Evolutionary conservation across 805 yeast species (phyloP).

Genomic region (Teunomyces aglyptinius): DNA sequence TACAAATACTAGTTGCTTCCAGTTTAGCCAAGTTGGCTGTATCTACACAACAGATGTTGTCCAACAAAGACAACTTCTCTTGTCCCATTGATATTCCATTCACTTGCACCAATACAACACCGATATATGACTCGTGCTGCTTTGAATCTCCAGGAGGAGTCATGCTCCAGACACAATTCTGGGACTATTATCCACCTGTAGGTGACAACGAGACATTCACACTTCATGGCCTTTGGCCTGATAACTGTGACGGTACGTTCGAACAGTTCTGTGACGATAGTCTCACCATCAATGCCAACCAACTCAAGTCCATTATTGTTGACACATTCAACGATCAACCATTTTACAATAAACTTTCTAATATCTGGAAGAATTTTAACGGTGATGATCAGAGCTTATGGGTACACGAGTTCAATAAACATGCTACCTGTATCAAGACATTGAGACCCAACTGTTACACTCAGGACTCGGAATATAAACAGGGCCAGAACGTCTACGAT

Average conservation of each 20-base stretch:
- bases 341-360: conserved; percentile 55
- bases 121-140: conserved; percentile 55
- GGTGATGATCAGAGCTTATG: conserved; percentile 71
- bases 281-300: conserved; percentile 36
- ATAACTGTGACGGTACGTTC: conserved; percentile 79
- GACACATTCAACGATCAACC: conserved; percentile 45
- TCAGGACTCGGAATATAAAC: conserved; percentile 18
- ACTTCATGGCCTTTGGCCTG: conserved; percentile 88
- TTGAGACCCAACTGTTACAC: conserved; percentile 69
- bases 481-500: conserved; percentile 56
- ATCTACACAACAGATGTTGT: neutral
- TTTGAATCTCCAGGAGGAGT: conserved; percentile 86
- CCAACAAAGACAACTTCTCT: conserved; percentile 5
- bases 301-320: conserved; percentile 32
- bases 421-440: conserved; percentile 88
- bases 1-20: neutral
- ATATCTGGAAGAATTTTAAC: conserved; percentile 70
- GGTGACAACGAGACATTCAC: conserved; percentile 76
- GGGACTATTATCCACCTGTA: conserved; percentile 78
- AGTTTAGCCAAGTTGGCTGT: neutral
- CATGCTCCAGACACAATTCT: conserved; percentile 81
- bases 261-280: conserved; percentile 71
- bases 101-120: conserved; percentile 54
- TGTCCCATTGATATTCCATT: conserved; percentile 62
- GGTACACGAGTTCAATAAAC: conserved; percentile 93